A percentile compares a stretch with the other conserved stretches of the same genome.
phyloP scores from a whole-genome alignment of 148 eudicot species.

The Fagopyrum esculentum region DNA sequence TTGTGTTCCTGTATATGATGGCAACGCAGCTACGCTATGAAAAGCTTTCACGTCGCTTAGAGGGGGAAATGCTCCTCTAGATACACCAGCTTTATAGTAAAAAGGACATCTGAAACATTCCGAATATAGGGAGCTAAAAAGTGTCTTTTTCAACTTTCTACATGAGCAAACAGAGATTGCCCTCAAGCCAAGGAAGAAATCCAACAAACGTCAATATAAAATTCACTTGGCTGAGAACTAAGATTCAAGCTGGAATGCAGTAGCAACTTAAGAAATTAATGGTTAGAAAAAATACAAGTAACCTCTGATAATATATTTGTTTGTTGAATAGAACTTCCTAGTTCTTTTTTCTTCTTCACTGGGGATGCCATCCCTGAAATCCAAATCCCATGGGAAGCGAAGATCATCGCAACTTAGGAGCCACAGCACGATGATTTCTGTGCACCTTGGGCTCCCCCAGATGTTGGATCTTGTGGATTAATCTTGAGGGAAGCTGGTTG shows the following conservation, averaged over 20 bases:
- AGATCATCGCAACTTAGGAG: not conserved
- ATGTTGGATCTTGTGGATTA: constrained; percentile 13
- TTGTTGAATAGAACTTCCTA: not conserved
- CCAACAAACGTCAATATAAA: not conserved
- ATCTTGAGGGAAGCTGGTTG: constrained; percentile 12
- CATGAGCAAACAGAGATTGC: constrained; percentile 9
- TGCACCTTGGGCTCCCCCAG: constrained; percentile 13
- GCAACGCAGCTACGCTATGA: not conserved
- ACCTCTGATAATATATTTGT: not conserved
- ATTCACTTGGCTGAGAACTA: constrained; percentile 9
- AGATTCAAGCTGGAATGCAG: not conserved
- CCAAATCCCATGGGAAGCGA: not conserved
- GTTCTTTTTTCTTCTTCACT: not conserved
- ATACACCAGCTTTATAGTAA: not conserved
- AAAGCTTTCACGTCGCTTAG: not conserved
- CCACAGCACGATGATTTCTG: constrained; percentile 14
- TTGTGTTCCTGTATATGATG: not conserved
- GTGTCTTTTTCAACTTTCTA: not conserved
- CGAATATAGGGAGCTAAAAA: not conserved
- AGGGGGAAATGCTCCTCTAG: not conserved
- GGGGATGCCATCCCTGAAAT: not conserved
- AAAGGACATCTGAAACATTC: not conserved
- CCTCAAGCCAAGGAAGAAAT: not conserved
- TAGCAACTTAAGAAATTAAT: not conserved
- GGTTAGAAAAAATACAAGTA: constrained; percentile 11